Evolutionary conservation across 1,284 basidiomycete species (phyloP).

Genomic region (Vanrija sp.): DNA sequence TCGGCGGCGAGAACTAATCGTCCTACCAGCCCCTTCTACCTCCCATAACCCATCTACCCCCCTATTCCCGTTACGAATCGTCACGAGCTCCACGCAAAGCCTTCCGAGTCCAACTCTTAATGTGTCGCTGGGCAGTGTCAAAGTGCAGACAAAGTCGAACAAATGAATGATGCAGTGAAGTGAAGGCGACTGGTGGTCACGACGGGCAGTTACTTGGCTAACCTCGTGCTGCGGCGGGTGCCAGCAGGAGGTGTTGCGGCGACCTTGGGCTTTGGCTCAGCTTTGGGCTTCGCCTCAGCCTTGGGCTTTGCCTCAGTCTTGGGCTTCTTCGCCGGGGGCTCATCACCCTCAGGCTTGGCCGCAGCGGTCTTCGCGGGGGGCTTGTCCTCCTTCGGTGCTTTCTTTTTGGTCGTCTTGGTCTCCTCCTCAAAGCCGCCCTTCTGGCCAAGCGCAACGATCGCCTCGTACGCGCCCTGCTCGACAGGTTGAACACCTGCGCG

Average conservation of each 20-base stretch:
- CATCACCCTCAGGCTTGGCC: constrained; percentile 6
- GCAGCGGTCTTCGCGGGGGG: neutral
- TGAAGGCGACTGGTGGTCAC: neutral
- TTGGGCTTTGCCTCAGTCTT: constrained; percentile 8
- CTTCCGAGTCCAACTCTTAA: no score
- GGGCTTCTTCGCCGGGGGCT: neutral
- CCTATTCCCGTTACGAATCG: neutral
- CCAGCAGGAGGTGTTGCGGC: neutral
- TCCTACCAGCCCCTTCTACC: neutral
- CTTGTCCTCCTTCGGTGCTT: neutral
- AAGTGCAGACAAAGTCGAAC: neutral
- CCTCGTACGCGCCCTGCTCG: constrained; percentile 63
- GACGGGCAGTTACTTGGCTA: constrained; percentile 1
- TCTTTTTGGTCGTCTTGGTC: neutral
- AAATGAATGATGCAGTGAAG: neutral
- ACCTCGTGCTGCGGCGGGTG: constrained; percentile 10
- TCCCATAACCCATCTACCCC: neutral
- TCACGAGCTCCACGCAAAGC: no score
- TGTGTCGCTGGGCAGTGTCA: neutral
- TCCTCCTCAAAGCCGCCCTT: constrained; percentile 55
- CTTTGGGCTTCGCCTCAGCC: constrained; percentile 14
- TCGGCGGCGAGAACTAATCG: constrained; percentile 26
- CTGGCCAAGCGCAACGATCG: constrained; percentile 63
- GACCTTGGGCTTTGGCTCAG: neutral
- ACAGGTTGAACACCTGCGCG: constrained; percentile 61